Evolutionary conservation across 805 yeast genomes (phyloP), one percentile per base, ranked within the genome.

Genomic region (Wickerhamiella bombiphila): DNA sequence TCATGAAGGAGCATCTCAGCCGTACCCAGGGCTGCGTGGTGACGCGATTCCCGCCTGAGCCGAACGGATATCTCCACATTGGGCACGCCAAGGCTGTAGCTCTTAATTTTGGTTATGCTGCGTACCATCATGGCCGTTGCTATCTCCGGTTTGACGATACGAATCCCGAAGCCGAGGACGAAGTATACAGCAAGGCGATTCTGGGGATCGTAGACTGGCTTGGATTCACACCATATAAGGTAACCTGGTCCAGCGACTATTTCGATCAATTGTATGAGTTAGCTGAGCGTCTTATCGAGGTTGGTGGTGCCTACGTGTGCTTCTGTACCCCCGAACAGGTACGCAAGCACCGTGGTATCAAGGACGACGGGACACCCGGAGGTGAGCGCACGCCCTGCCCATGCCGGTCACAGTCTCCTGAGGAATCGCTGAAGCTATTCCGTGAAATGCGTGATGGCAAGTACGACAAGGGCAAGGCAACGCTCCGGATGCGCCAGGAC

Each of bases 31-130:
- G 95, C 34, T 68, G 70, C 53, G 97, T 88, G 21, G 75, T 72
- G 51, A 91, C 98, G 3, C 74, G 99, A 57, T 91, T 91, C 63
- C 99, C 99, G 34, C 98, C 98, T 4, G 98, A 91, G 63, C 98
- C 98, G 30, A 88, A 93, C 61, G 98, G 98, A 50, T 91, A 76
- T 56, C 69, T 91, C 54, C 98, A 91, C 58, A 88, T 91, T 58
- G 98, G 99, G 32, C 99, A 91, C 56, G 80, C 94, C 30, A 91
- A 91, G 63, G 98, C 98, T 37, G 88, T 91, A 56, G 80, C 91
- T 73, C 95, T 88, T 38, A 86, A 91, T 58, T 91, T 91, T 60
- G 99, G 99, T n/a, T 91, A 68, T 59, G 98, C 98, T 29, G 77
- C 80, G 55, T 78, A 65, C 61, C 68, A 85, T 57, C 69, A 72